Base-by-base conservation (phyloP, 1,139 yeast species). In the Suhomyces wounanorum region DNA sequence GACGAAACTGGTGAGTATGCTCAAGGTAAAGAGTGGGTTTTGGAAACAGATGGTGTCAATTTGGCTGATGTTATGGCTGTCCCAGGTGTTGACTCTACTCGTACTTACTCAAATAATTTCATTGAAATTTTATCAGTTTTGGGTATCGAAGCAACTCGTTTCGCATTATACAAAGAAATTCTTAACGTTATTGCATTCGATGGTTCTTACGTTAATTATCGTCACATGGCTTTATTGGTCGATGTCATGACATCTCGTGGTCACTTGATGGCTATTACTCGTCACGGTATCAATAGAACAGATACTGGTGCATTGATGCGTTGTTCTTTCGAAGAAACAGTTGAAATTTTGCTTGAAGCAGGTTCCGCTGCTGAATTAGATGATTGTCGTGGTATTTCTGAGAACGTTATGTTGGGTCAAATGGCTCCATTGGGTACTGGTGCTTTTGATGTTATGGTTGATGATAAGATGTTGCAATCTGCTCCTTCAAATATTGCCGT, bases 171-270 rank as follows among this genome's bases (percentile, higher is more conserved):
- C 76, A 87, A 86, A 67, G 99, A 95, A 75, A 90, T 95, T 64
- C 84, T 89, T 73, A 94, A 94, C 65, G 99, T 95, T 62, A 90
- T 95, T 81, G 97, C 98, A 3, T 95, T 96, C 64, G 99, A 94
- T 81, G 99, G 99, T 87, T 92, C 99, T 33, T 94, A 94, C 67
- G 99, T 95, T 58, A 95, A 95, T 71, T 95, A 95, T 73, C 88
- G 99, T 75, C 99, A 95, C 66, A 87, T 94, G 94, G 97, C 99
- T 1, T 77, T 95, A 62, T 80, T 95, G 64, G 98, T 94, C 52
- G 99, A 95, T 77, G 96, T 92, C 30, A 95, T 95, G 99, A 95
- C 99, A 1, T 89, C 96, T 45, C 88, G 97, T 70, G 99, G 99
- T 65, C 97, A 94, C 67, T 81, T 95, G 72, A 94, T 95, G 90